A percentile compares a stretch with the other conserved stretches of the same genome.
phyloP scores from a whole-genome alignment of 345 rosid genomes.

The Schrenkiella parvula region DNA sequence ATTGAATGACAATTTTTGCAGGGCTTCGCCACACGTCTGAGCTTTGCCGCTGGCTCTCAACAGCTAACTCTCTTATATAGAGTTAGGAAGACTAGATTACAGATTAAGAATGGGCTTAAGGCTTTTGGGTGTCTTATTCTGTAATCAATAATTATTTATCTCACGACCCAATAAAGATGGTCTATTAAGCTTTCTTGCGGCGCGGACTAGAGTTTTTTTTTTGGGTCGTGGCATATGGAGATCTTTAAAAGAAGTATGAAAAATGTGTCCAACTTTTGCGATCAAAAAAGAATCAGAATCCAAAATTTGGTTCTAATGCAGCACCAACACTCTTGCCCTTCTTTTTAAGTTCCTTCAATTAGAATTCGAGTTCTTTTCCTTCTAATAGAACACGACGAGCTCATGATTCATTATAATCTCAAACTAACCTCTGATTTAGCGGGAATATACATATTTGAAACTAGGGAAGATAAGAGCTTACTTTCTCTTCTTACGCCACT shows the following conservation, averaged over 20 bases:
- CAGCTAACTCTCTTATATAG: too few relatives aligned
- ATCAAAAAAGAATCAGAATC: neutral
- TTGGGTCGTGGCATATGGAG: too few relatives aligned
- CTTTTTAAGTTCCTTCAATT: slow-evolving; percentile 26
- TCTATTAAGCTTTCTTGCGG: too few relatives aligned
- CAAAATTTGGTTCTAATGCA: neutral
- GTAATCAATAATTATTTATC: too few relatives aligned
- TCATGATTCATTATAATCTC: neutral
- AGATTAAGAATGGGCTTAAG: too few relatives aligned
- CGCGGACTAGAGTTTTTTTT: too few relatives aligned
- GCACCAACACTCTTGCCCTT: slow-evolving; percentile 18
- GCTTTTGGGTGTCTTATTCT: too few relatives aligned
- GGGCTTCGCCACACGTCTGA: too few relatives aligned
- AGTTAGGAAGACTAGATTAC: too few relatives aligned
- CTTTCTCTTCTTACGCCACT: slow-evolving; percentile 62
- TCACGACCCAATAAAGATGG: too few relatives aligned
- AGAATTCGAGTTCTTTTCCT: slow-evolving; percentile 20
- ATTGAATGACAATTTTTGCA: too few relatives aligned
- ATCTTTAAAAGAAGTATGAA: neutral
- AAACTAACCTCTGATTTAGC: neutral
- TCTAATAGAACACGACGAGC: neutral
- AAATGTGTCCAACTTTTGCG: neutral
- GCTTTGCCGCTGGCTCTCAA: too few relatives aligned
- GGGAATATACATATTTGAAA: neutral
- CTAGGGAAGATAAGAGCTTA: neutral